Conservation (phyloP, 1,139 yeast species). For the Candida neerlandica region DNA sequence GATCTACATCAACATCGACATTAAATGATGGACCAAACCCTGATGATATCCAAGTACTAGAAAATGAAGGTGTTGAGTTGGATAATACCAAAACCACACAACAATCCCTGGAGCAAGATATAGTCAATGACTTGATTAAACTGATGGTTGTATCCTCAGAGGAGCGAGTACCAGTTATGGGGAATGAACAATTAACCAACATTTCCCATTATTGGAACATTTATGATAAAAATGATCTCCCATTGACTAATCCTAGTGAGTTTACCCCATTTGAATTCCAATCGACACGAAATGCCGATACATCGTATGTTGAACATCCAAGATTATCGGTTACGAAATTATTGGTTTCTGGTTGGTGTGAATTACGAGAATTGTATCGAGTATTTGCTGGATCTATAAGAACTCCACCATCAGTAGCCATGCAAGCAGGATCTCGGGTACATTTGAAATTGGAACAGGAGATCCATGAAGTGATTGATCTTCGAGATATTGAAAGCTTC, state of each 20-base stretch:
- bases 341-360: slow-evolving; percentile 55
- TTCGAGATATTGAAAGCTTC: slow-evolving; percentile 11
- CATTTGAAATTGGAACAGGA: slow-evolving; percentile 47
- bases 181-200: slow-evolving; percentile 2
- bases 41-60: not conserved
- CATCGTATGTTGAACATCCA: slow-evolving; percentile 30
- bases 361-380: slow-evolving; percentile 46
- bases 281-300: slow-evolving; percentile 26
- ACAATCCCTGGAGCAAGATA: not conserved
- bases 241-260: slow-evolving; percentile 11
- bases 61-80: not conserved
- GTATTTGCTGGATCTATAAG: slow-evolving; percentile 39
- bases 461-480: slow-evolving; percentile 37
- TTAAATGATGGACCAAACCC: not conserved
- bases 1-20: not conserved
- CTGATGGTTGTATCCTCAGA: not conserved
- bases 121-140: not conserved
- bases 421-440: slow-evolving; percentile 40
- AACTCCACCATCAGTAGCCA: slow-evolving; percentile 29
- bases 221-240: slow-evolving; percentile 10
- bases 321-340: slow-evolving; percentile 51
- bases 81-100: not conserved
- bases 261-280: slow-evolving; percentile 29
- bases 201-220: slow-evolving; percentile 17
- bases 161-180: not conserved